Base-by-base conservation (phyloP, 2,329 filamentous ascomycete genomes). In the Leptographium procerum region DNA sequence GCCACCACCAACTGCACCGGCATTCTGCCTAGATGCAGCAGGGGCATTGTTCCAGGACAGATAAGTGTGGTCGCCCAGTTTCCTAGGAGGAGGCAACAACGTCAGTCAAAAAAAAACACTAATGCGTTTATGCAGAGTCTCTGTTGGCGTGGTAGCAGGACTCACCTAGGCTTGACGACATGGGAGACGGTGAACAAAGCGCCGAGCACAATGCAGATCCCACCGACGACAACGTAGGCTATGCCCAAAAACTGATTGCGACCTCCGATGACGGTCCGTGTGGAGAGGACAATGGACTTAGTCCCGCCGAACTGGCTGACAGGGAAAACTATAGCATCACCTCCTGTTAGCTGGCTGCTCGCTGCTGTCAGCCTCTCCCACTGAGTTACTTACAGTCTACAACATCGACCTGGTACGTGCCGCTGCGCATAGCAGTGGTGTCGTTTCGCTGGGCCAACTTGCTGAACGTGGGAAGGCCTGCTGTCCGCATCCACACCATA, bases 401-500 rank as follows among this genome's bases (percentile, higher is more conserved):
- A 62, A 97, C 87, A 56, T 87, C 77, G 57, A 99, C 74, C 62
- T 83, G 76, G 70, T 99, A 99, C 24, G 74, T 82, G 31, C 92
- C 94, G 19, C 75, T 68, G 36, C 69, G 66, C 87, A 99, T 87
- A 0, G 75, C 69, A 2, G 79, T 74, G 0, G 77, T 77, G 69
- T 96, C 87, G 68, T 96, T 96, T 60, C 91, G 82, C 71, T 87
- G 82, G 52, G 90, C 89, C 52, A 99, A 77, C 75, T 99, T 99
- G 80, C 89, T 96, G 70, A 99, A 99, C 6, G 87, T 87, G 1
- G 94, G 94, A 66, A 97, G 75, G 59, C 92, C 94, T 28, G 94
- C 94, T 1, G 95, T 95, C 66, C 94, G 85, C 94, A 99, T 99
- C 94, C 94, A 99, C 26, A 97, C 91, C 73, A 96, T 91, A 71